Evolutionary conservation across 441 rosid species (phyloP).

Genomic region (Populus hybrid): DNA sequence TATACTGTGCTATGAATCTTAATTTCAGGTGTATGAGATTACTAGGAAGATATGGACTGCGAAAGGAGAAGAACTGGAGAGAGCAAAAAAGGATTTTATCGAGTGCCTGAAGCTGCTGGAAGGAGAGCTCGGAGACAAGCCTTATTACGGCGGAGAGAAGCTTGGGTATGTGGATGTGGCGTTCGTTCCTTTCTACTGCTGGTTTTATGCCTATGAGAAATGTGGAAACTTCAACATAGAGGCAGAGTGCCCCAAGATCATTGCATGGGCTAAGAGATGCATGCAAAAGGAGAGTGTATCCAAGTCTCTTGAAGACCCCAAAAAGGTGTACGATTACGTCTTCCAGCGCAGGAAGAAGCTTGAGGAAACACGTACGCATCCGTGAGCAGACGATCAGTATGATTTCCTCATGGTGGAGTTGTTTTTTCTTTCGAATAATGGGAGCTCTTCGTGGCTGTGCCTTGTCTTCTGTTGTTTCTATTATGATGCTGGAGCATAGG

Average conservation of each 20-base stretch:
- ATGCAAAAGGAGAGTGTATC: conserved; percentile 18
- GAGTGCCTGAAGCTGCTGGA: conserved; percentile 7
- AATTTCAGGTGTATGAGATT: conserved; percentile 11
- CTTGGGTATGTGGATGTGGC: conserved; percentile 29
- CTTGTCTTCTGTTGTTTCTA: background rate
- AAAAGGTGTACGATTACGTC: conserved; percentile 14
- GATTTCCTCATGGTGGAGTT: background rate
- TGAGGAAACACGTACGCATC: background rate
- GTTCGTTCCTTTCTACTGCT: conserved; percentile 22
- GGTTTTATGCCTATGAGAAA: conserved; percentile 33
- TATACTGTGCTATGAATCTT: background rate
- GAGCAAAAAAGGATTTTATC: conserved; percentile 23
- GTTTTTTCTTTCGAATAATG: background rate
- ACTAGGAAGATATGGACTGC: conserved; percentile 17
- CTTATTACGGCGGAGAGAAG: conserved; percentile 20
- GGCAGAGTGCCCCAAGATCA: conserved; percentile 23
- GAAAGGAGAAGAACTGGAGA: conserved; percentile 23
- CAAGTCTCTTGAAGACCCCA: conserved; percentile 18
- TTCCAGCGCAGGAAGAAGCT: background rate
- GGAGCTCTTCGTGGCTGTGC: background rate
- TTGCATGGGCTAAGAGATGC: conserved; percentile 33
- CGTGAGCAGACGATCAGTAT: too few species aligned
- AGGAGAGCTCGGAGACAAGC: conserved; percentile 21
- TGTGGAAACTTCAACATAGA: conserved; percentile 23
- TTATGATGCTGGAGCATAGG: too few species aligned